Evolutionary conservation across 768 basidiomycete species (phyloP), one percentile per base, ranked within the genome.

Genomic region (Lentinula aciculospora): DNA sequence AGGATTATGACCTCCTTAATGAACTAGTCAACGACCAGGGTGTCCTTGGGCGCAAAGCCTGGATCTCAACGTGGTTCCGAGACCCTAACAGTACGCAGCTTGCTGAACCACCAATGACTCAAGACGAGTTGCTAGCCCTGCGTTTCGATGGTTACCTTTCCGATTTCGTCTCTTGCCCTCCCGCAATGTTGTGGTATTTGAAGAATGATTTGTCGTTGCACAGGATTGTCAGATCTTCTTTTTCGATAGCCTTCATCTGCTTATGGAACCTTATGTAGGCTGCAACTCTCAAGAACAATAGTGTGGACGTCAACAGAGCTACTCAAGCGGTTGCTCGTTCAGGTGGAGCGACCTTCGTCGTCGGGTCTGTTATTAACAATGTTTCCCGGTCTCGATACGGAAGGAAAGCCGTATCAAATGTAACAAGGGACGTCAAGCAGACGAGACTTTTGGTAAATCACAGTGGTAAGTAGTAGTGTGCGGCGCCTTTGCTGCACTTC

Each of bases 1-100:
- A 89, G 57, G 96, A 99, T 65, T 90, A 90, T 51, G 74, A 86
- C 58, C 71, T 77, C 1, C 74, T 98, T 44, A 89, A 91, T 61
- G 68, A 71, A 10, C 73, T 83, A 36, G 78, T 90, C 63, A 88
- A 88, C 62, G 91, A 93, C 69, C 74, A 1, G 67, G 71, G 79
- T 46, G 82, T 76, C 4, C 69, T 80, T 12, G 86, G 82, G 31
- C 71, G 76, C 62, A 77, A 71, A 60, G 78, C 71, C 32, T 77
- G 78, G 37, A 76, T 94, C 53, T 82, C 84, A 29, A 83, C 80
- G 1, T 94, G 88, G 88, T 90, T 74, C 67, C 77, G 87, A 50
- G 71, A 77, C 31, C 67, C 71, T 10, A 63, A 71, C n/a, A 68
- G 74, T 9, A 64, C 74, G 21, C 60, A 57, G 9, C 58, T 81